A percentile compares a stretch with the other conserved stretches of the same genome.
These are phyloP conservation scores for Sporisorium iseilematis-ciliati DNA, from an alignment of 1,284 basidiomycete genomes.

Conservation along the genomic window DNA sequence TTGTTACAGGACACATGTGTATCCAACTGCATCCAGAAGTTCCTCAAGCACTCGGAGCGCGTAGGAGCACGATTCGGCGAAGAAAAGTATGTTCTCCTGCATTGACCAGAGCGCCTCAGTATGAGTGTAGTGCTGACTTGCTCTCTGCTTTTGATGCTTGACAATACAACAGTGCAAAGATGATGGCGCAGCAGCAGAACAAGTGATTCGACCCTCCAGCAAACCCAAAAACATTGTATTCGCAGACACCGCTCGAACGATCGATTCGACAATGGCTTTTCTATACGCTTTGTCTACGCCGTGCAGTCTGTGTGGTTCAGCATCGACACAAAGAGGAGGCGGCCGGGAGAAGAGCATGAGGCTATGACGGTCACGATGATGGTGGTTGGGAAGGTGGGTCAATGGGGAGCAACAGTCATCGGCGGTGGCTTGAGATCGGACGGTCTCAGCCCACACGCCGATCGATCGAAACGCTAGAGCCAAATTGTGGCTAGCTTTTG, in stretches of 20 bases:
- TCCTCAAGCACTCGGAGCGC: constrained; percentile 95
- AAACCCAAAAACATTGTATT: constrained; percentile 9
- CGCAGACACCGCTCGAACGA: constrained; percentile 2
- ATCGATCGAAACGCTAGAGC: neutral
- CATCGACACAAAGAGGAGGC: neutral
- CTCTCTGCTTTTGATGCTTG: too few relatives aligned
- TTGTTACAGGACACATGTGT: constrained; percentile 73
- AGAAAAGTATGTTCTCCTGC: constrained; percentile 60
- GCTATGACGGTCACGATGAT: too few relatives aligned
- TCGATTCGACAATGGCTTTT: neutral
- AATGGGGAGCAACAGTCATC: neutral
- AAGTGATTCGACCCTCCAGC: constrained; percentile 15
- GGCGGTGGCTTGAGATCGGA: neutral
- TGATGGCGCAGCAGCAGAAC: constrained; percentile 54
- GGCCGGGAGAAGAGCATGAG: neutral
- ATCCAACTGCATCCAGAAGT: constrained; percentile 84
- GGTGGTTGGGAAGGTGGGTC: neutral
- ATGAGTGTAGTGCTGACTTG: neutral
- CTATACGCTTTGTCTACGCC: too few relatives aligned
- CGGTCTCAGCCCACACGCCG: too few relatives aligned
- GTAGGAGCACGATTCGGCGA: constrained; percentile 84
- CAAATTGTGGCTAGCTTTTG: too few relatives aligned
- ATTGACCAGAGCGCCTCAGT: too few relatives aligned
- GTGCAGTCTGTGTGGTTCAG: neutral
- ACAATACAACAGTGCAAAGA: constrained; percentile 26